Percentiles rank a stretch among this genome's conserved stretches.
These are phyloP conservation scores for Austroboletus novae-zelandiae DNA, from an alignment of 1,284 basidiomycete species.

Conservation along the genomic window DNA sequence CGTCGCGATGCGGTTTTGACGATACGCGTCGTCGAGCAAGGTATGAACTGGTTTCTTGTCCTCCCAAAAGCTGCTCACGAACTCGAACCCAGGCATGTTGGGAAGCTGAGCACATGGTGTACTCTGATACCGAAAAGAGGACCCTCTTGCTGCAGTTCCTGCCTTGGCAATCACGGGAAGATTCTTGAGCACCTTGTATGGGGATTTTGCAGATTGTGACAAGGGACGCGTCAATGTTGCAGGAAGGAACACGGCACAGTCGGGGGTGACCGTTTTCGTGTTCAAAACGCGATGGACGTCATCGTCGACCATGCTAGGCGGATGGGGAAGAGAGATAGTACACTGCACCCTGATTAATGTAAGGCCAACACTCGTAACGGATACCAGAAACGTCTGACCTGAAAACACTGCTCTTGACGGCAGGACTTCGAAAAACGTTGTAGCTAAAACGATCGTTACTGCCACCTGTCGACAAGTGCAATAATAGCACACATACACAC, in stretches of 20 bases:
- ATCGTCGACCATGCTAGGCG: slow-evolving; percentile 32
- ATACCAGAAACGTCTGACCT: slow-evolving; percentile 33
- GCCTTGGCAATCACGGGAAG: slow-evolving; percentile 34
- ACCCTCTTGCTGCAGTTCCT: slow-evolving; percentile 38
- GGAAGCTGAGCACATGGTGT: slow-evolving; percentile 48
- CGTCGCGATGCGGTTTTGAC: slow-evolving; percentile 58
- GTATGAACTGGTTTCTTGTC: slow-evolving; percentile 55
- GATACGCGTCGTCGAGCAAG: slow-evolving; percentile 50
- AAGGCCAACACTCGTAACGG: slow-evolving; percentile 2
- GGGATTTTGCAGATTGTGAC: slow-evolving; percentile 42
- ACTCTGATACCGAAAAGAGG: slow-evolving; percentile 51
- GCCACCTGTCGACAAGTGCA: not conserved
- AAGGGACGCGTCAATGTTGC: slow-evolving; percentile 36
- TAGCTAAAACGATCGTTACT: slow-evolving; percentile 36
- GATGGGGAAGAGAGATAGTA: slow-evolving; percentile 49
- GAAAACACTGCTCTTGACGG: slow-evolving; percentile 40
- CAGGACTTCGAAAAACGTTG: slow-evolving; percentile 46
- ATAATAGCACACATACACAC: slow-evolving; percentile 41
- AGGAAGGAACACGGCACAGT: slow-evolving; percentile 48
- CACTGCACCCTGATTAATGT: slow-evolving; percentile 43
- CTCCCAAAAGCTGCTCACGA: slow-evolving; percentile 53
- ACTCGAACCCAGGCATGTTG: slow-evolving; percentile 47
- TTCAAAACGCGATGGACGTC: slow-evolving; percentile 41
- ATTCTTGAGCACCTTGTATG: slow-evolving; percentile 46
- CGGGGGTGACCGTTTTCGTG: slow-evolving; percentile 46